A percentile compares a stretch with the other conserved stretches of the same genome.
Conservation (phyloP, 2,329 filamentous ascomycete genomes). For the Tolypocladium inflatum region DNA sequence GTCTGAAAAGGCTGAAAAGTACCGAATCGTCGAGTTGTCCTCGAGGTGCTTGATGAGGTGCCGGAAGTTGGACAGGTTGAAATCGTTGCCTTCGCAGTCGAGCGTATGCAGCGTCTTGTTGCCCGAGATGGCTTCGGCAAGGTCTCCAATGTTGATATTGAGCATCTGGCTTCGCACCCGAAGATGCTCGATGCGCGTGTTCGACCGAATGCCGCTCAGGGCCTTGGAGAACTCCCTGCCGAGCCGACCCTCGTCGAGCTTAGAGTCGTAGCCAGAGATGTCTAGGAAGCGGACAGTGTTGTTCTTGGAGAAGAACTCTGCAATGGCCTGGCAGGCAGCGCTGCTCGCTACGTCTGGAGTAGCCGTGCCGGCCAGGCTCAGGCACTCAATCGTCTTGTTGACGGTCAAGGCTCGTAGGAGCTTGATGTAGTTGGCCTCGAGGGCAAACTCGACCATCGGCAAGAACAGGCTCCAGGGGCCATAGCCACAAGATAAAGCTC, state of each 20-base stretch:
- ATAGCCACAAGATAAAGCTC: slow-evolving; percentile 34
- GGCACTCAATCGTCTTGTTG: slow-evolving; percentile 39
- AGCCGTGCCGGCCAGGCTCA: slow-evolving; percentile 46
- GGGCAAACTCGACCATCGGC: slow-evolving; percentile 48
- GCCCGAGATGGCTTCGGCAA: slow-evolving; percentile 37
- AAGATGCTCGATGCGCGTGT: slow-evolving; percentile 36
- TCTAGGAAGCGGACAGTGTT: slow-evolving; percentile 42
- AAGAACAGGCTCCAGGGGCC: slow-evolving; percentile 41
- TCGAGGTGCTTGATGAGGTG: slow-evolving; percentile 35
- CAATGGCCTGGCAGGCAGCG: slow-evolving; percentile 37
- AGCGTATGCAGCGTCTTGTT: slow-evolving; percentile 41
- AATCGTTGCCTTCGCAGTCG: slow-evolving; percentile 45
- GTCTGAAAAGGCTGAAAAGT: slow-evolving; percentile 32
- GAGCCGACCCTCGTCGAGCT: slow-evolving; percentile 47
- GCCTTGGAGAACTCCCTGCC: slow-evolving; percentile 43
- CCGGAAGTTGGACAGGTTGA: slow-evolving; percentile 41
- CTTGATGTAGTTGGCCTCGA: slow-evolving; percentile 40
- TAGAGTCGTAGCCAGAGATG: slow-evolving; percentile 46
- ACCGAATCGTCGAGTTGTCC: slow-evolving; percentile 31
- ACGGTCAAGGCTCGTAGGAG: slow-evolving; percentile 39
- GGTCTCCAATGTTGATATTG: slow-evolving; percentile 41
- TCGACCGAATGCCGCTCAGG: slow-evolving; percentile 35
- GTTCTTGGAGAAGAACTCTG: slow-evolving; percentile 42
- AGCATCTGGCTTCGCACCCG: slow-evolving; percentile 47
- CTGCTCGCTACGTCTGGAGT: slow-evolving; percentile 35